Conservation (phyloP, 208 protist genomes). For the Crithidia thermophila region DNA sequence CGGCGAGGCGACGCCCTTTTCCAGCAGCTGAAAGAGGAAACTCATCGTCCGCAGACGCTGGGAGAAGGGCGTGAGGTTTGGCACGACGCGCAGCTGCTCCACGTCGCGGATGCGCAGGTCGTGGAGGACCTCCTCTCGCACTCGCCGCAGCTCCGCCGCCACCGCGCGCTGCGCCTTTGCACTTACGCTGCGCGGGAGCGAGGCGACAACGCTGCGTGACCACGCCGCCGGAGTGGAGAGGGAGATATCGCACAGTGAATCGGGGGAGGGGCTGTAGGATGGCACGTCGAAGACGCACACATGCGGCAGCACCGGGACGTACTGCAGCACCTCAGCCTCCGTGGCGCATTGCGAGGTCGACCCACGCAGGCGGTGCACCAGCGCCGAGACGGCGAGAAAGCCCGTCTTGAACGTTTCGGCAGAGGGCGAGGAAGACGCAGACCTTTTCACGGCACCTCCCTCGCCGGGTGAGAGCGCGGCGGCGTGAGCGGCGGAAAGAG, state of each 20-base stretch:
- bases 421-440: neutral
- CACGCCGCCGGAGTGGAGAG: neutral
- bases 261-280: conserved; percentile 50
- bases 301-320: conserved; percentile 59
- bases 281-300: conserved; percentile 87
- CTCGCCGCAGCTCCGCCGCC: conserved; percentile 22
- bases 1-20: conserved; percentile 39
- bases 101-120: conserved; percentile 37
- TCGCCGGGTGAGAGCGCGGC: neutral
- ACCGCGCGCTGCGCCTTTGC: neutral
- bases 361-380: conserved; percentile 75
- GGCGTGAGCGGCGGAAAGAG: neutral
- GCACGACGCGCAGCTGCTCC: conserved; percentile 72
- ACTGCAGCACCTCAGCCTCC: conserved; percentile 59
- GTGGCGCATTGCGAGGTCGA: conserved; percentile 30
- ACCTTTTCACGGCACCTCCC: neutral
- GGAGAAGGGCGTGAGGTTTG: conserved; percentile 83
- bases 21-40: conserved; percentile 68
- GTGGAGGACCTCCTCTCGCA: conserved; percentile 27
- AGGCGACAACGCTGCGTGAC: neutral
- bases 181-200: neutral
- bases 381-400: conserved; percentile 76
- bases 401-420: conserved; percentile 48
- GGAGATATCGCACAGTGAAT: neutral
- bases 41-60: conserved; percentile 77